phyloP scores from a whole-genome alignment of 2,329 filamentous ascomycete genomes.

The Escovopsis weberi region DNA sequence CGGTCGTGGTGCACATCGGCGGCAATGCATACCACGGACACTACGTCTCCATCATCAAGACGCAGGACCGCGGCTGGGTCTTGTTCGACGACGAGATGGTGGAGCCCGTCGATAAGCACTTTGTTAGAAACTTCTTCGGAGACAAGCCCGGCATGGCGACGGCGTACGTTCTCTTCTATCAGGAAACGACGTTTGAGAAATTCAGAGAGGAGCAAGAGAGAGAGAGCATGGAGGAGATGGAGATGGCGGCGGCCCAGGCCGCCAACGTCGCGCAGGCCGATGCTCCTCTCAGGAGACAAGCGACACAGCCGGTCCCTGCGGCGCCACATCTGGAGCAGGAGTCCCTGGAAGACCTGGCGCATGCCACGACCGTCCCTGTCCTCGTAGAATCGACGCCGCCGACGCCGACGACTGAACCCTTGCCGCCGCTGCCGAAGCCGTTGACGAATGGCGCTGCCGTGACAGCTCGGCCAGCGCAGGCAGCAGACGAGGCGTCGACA shows the following conservation, averaged over 20 bases:
- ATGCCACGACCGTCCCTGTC: slow-evolving; percentile 48
- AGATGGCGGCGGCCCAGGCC: slow-evolving; percentile 38
- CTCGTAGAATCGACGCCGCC: neutral
- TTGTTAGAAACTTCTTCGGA: slow-evolving; percentile 93
- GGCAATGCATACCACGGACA: slow-evolving; percentile 95
- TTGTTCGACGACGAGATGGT: slow-evolving; percentile 98
- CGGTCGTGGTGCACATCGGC: slow-evolving; percentile 93
- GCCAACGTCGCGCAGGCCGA: slow-evolving; percentile 37
- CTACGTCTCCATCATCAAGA: slow-evolving; percentile 97
- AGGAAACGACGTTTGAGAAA: slow-evolving; percentile 65
- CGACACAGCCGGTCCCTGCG: slow-evolving; percentile 33
- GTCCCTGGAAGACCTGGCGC: slow-evolving; percentile 44
- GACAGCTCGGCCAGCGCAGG: neutral
- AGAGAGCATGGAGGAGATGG: slow-evolving; percentile 53
- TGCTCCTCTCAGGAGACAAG: slow-evolving; percentile 32
- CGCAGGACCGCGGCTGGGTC: slow-evolving; percentile 87
- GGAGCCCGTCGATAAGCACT: slow-evolving; percentile 91
- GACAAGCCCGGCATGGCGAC: slow-evolving; percentile 84
- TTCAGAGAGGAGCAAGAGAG: slow-evolving; percentile 66
- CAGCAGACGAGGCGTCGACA: slow-evolving; percentile 2
- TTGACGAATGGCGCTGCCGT: neutral
- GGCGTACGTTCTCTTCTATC: slow-evolving; percentile 95
- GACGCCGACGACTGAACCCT: neutral
- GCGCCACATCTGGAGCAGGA: slow-evolving; percentile 33
- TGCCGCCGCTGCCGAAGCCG: neutral